phyloP scores from a whole-genome alignment of 345 rosid genomes.

The Draba incana region DNA sequence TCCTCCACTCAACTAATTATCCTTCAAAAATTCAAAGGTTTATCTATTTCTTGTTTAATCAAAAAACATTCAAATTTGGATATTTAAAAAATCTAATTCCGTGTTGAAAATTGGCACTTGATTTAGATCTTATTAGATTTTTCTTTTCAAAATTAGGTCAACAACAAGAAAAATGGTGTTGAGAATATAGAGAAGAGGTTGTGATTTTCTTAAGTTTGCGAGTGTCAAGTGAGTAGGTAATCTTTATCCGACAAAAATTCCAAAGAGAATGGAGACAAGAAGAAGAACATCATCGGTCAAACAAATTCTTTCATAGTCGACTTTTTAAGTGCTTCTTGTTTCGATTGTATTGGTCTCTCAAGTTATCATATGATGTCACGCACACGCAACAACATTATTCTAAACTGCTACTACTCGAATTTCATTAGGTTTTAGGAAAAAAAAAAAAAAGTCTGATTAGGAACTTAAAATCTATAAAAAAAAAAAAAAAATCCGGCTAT shows the following conservation, averaged over 20 bases:
- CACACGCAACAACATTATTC: conserved; percentile 18
- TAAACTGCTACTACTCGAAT: neutral
- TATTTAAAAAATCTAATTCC: neutral
- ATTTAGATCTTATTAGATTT: neutral
- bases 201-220: conserved; percentile 31
- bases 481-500: too few species aligned
- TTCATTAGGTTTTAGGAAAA: neutral
- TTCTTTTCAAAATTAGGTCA: conserved; percentile 32
- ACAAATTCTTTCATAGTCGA: conserved; percentile 29
- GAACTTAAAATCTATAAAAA: too few species aligned
- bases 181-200: conserved; percentile 22
- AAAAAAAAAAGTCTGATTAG: too few species aligned
- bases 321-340: conserved; percentile 29
- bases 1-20: conserved; percentile 35
- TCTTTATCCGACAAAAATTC: conserved; percentile 36
- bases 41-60: conserved; percentile 1
- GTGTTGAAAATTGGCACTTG: conserved; percentile 35
- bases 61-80: conserved; percentile 18
- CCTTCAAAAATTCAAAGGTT: neutral
- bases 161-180: conserved; percentile 19
- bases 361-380: conserved; percentile 31
- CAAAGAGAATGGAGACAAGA: conserved; percentile 39
- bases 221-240: conserved; percentile 30
- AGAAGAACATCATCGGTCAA: conserved; percentile 36
- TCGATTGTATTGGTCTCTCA: conserved; percentile 28